phyloP scores from a whole-genome alignment of 805 yeast genomes.

The Suhomyces kilbournensis region DNA sequence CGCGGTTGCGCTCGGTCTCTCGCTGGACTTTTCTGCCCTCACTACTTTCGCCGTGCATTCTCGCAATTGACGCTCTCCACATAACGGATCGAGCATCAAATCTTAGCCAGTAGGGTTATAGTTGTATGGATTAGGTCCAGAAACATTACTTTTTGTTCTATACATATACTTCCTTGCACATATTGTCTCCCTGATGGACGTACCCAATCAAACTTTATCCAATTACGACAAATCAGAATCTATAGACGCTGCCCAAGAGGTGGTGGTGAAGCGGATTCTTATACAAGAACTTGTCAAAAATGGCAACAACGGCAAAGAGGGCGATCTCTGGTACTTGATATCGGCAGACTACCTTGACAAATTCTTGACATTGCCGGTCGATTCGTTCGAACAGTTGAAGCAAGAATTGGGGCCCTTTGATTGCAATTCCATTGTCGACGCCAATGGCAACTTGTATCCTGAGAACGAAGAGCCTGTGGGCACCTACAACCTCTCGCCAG shows the following conservation, averaged over 20 bases:
- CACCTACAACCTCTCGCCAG: slow-evolving; percentile 36
- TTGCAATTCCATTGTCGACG: slow-evolving; percentile 43
- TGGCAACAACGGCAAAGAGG: slow-evolving; percentile 33
- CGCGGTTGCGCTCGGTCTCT: background rate
- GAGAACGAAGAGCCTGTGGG: slow-evolving; percentile 17
- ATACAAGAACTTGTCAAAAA: slow-evolving; percentile 18
- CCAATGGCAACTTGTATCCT: slow-evolving; percentile 41
- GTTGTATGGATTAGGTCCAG: background rate
- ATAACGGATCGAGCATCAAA: background rate
- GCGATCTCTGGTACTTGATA: slow-evolving; percentile 48
- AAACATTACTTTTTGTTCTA: background rate
- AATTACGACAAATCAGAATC: background rate
- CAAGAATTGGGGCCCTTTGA: slow-evolving; percentile 46
- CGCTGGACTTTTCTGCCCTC: background rate
- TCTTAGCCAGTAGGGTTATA: background rate
- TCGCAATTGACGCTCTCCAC: background rate
- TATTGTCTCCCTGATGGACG: background rate
- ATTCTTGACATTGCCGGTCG: slow-evolving; percentile 34
- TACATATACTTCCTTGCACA: background rate
- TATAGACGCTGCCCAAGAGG: slow-evolving; percentile 2
- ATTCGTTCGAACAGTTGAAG: slow-evolving; percentile 25
- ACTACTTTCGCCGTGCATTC: background rate
- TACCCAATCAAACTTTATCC: background rate
- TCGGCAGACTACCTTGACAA: slow-evolving; percentile 44
- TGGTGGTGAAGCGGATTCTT: slow-evolving; percentile 11